Base-by-base conservation (phyloP, 1,284 basidiomycete species). In the Malassezia cuniculi region DNA sequence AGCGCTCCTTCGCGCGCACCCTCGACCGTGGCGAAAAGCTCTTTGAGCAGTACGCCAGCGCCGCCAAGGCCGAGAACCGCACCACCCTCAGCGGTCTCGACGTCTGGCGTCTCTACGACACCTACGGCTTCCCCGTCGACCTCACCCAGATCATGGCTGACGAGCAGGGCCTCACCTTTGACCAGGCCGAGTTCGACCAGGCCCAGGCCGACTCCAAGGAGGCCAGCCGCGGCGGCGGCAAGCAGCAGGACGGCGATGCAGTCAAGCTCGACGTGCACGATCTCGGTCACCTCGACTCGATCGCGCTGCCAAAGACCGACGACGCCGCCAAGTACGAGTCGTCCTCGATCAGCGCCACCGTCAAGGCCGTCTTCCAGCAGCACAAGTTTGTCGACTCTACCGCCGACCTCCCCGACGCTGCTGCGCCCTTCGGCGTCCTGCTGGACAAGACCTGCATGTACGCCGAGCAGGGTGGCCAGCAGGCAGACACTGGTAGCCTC, bases 401-500 rank as follows among this genome's bases (percentile, higher is more conserved):
- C 4, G 27, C 18, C 28, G 47, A 49, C 39, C 33, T 80, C 0
- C 41, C 60, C 21, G 71, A 74, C 27, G 36, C 39, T 16, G 76
- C 75, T 48, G 71, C 76, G 19, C 71, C 75, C 10, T 85, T 95
- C 61, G 93, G 90, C 40, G 66, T 99, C 41, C 68, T 99, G 26
- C 78, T 99, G 37, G 85, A 97, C 71, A 76, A 76, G 41, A 95
- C 90, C n/a, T 86, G 81, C 71, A 93, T 97, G 69, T 99, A 97
- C 59, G 90, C 90, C 19, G 90, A 99, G 72, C 77, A 85, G 34
- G 90, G 90, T 67, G 93, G 90, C 27, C 90, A 99, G 69, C 89
- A 97, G 70, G 80, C 84, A 57, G 90, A 99, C 69, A 94, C 84
- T 1, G 90, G 90, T 43, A 83, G 80, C 54, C 83, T 97, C 52